Conservation (phyloP, 192 early-diverging fungal species). For the Geranomyces variabilis region DNA sequence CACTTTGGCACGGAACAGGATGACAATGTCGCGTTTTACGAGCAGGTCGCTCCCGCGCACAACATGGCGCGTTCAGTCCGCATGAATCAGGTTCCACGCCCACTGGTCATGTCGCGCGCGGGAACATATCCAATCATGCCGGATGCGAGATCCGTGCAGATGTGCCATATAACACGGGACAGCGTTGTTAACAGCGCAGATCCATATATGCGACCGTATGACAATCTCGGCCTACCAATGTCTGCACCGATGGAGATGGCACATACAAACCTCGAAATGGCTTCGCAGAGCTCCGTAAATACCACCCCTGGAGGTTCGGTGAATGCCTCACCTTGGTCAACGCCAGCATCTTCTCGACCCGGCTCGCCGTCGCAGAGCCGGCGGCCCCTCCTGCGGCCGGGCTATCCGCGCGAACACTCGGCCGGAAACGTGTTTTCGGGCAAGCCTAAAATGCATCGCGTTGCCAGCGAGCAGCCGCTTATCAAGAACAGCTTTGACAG, state of each 20-base stretch:
- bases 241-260: neutral
- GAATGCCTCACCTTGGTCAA: neutral
- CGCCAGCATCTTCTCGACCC: neutral
- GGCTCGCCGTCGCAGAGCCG: neutral
- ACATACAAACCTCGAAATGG: neutral
- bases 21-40: constrained; percentile 5
- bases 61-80: neutral
- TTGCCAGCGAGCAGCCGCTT: neutral
- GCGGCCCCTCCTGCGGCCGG: neutral
- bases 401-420: neutral
- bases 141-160: neutral
- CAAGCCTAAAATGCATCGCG: neutral
- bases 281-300: neutral
- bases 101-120: neutral
- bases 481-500: constrained; percentile 1
- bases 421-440: neutral
- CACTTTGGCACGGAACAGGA: neutral
- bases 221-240: neutral
- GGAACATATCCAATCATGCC: neutral
- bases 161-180: neutral
- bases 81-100: neutral
- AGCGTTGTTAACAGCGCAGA: neutral
- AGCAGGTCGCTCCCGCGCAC: constrained; percentile 6
- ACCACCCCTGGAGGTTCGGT: neutral
- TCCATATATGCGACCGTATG: neutral